Percentiles rank a stretch among this genome's conserved stretches.
Conservation (phyloP, 805 yeast species). For the Hanseniaspora hatyaiensis region DNA sequence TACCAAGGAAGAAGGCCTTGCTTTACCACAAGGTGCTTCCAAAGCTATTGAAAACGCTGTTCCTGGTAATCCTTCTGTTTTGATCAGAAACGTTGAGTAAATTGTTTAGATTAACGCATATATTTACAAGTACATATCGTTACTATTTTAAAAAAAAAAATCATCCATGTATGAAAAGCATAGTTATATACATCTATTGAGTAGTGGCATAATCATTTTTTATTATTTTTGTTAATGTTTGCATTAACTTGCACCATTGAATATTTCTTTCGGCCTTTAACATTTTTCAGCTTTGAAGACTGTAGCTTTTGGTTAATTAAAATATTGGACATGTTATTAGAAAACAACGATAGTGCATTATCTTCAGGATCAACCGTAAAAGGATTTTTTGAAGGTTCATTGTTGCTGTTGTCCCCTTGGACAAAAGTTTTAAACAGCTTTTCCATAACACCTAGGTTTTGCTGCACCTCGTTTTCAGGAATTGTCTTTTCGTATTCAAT, state of each 20-base stretch:
- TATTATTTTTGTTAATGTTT: not conserved
- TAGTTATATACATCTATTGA: not conserved
- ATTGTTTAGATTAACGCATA: not conserved
- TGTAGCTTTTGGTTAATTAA: not conserved
- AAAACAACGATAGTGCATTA: not conserved
- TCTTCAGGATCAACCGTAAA: not conserved
- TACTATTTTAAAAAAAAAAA: no score
- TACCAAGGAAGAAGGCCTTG: slow-evolving; percentile 54
- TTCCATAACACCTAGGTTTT: not conserved
- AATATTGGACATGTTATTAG: not conserved
- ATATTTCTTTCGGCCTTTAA: slow-evolving; percentile 9
- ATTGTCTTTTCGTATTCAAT: not conserved
- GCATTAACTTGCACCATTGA: no score
- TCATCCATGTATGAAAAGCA: not conserved
- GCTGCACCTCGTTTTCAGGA: not conserved
- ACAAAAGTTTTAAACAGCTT: no score
- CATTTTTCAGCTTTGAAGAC: not conserved
- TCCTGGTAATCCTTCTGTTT: slow-evolving; percentile 88
- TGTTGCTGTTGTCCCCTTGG: not conserved
- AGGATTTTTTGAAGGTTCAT: not conserved
- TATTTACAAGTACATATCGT: no score
- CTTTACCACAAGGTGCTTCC: slow-evolving; percentile 40
- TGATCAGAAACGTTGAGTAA: slow-evolving; percentile 48
- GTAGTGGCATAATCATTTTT: not conserved
- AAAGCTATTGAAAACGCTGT: slow-evolving; percentile 72